phyloP scores from a whole-genome alignment of 2,329 filamentous ascomycete species.

The Triangularia setosa region DNA sequence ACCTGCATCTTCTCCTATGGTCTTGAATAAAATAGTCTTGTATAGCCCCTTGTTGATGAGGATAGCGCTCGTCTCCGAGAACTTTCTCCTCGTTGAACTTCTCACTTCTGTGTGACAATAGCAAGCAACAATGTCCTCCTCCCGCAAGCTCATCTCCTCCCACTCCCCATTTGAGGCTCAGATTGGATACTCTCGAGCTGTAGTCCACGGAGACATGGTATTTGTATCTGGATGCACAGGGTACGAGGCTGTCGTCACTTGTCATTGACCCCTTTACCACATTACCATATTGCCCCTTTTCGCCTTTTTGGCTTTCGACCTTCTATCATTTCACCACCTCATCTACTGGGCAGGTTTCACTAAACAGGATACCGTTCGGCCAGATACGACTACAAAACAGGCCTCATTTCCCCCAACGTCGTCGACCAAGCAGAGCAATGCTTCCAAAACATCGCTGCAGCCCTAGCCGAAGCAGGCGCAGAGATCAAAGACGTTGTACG shows the following conservation, averaged over 20 bases:
- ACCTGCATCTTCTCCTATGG: background rate
- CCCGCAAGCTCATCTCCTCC: constrained; percentile 39
- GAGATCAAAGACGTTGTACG: constrained; percentile 46
- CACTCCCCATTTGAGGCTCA: constrained; percentile 49
- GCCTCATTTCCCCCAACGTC: constrained; percentile 42
- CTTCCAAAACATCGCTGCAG: constrained; percentile 44
- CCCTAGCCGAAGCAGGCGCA: constrained; percentile 42
- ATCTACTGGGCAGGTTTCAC: background rate
- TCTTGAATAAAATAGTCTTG: background rate
- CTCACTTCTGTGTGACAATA: background rate
- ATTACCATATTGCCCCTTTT: background rate
- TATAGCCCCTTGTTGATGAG: background rate
- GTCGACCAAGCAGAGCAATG: constrained; percentile 48
- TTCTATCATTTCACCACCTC: background rate
- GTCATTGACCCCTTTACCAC: background rate
- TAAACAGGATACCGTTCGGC: background rate
- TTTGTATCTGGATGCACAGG: constrained; percentile 55
- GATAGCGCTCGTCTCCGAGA: background rate
- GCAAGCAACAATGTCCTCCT: background rate
- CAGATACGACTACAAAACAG: constrained; percentile 50
- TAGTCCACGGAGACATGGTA: constrained; percentile 47
- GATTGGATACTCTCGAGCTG: constrained; percentile 53
- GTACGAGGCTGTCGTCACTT: constrained; percentile 28
- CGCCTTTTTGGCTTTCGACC: background rate
- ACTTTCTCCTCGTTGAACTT: background rate